phyloP scores from a whole-genome alignment of 2,329 filamentous ascomycete species.

The Diaporthe citri region DNA sequence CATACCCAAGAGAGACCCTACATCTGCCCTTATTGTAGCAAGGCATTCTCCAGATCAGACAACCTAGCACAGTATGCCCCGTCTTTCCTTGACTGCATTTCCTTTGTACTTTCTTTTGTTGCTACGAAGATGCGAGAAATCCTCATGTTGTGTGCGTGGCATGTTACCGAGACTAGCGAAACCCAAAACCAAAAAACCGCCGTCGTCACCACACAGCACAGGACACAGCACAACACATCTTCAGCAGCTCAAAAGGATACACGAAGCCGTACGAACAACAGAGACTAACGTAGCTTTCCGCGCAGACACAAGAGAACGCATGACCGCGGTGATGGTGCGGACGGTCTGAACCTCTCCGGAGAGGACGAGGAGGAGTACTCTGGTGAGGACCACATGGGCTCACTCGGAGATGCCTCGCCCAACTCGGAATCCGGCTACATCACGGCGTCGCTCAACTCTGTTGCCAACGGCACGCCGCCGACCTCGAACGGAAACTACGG shows the following conservation, averaged over 20 bases:
- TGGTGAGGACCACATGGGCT: constrained; percentile 86
- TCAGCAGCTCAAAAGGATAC: constrained; percentile 49
- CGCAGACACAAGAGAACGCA: constrained; percentile 86
- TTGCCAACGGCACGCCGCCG: constrained; percentile 49
- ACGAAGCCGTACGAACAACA: constrained; percentile 37
- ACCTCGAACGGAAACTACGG: constrained; percentile 48
- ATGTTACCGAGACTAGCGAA: constrained; percentile 50
- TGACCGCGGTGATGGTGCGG: constrained; percentile 73
- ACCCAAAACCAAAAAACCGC: constrained; percentile 46
- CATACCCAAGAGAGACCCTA: constrained; percentile 99
- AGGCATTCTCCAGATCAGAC: constrained; percentile 98
- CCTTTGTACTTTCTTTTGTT: constrained; percentile 49
- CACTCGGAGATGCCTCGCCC: constrained; percentile 83
- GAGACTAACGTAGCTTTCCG: constrained; percentile 55
- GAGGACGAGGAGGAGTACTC: constrained; percentile 88
- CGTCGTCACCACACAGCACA: constrained; percentile 50
- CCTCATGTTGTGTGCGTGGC: constrained; percentile 57
- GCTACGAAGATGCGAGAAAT: constrained; percentile 51
- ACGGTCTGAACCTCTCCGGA: constrained; percentile 75
- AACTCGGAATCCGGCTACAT: constrained; percentile 76
- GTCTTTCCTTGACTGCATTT: constrained; percentile 51
- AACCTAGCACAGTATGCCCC: constrained; percentile 93
- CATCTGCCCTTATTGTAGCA: constrained; percentile 97
- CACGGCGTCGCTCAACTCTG: constrained; percentile 63
- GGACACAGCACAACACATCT: constrained; percentile 51